Base-by-base conservation (phyloP, 2,329 filamentous ascomycete species). In the Ceratocystis alfenasii region DNA sequence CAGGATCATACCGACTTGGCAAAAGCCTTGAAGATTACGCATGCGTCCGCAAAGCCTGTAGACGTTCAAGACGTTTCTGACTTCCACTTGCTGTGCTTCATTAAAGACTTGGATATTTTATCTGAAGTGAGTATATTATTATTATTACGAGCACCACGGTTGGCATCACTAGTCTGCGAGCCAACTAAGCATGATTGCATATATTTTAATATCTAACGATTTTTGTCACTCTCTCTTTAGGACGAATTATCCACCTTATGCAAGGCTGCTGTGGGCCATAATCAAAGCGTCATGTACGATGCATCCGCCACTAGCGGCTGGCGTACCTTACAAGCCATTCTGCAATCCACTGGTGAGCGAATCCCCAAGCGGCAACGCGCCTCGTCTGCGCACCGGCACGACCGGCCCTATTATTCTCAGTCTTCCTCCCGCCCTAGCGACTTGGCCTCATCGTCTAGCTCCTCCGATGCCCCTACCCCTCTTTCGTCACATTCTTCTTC, bases 341-440 rank as follows among this genome's bases (percentile, higher is more conserved):
- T 97, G 78, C 86, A 94, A 86, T 89, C 91, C 85, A 91, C 90
- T 83, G 90, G 92, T 95, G 92, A 96, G 89, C 87, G 87, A 85
- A 85, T 87, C 84, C 87, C 86, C 77, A 95, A 94, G 82, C 88
- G 84, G 74, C 76, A 74, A 74, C 78, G 66, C 44, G 64, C 68
- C 65, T 65, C 66, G 62, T 69, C 66, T 69, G 22, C 44, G 57
- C 55, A 41, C 41, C 65, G 57, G 28, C 36, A 59, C 62, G 64
- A 53, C 33, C 22, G 64, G 12, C 5, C 44, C 55, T 41, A 41
- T 41, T 15, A 15, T 41, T 62, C 44, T 53, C 53, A 70, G 66
- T 65, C 61, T 68, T 65, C 68, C 67, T 63, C 71, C 65, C 70
- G 68, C 68, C 69, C 72, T 65, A 25, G 3, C 66, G 70, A 70